These are phyloP conservation scores for Physcomitrium patens DNA, from an alignment of 225 moss, liverwort and hornwort genomes.

Conservation along the genomic window DNA sequence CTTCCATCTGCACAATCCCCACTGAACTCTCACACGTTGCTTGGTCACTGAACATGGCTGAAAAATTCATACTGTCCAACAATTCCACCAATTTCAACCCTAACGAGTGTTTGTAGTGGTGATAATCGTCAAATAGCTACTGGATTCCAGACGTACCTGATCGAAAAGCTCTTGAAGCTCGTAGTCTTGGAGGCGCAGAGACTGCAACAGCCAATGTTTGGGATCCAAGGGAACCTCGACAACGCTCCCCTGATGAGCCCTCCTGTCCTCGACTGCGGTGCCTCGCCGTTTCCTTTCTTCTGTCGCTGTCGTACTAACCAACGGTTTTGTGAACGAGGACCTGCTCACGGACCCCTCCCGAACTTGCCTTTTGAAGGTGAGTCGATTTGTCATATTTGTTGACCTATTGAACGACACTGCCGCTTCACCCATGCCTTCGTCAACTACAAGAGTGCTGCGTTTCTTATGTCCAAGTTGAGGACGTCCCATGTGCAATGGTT, in stretches of 20 bases:
- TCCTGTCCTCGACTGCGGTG: constrained; percentile 39
- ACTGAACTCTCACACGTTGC: constrained; percentile 4
- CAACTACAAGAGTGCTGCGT: constrained; percentile 64
- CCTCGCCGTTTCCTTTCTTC: constrained; percentile 55
- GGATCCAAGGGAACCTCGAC: constrained; percentile 83
- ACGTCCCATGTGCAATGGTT: constrained; percentile 14
- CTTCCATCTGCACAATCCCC: constrained; percentile 74
- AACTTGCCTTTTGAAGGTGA: constrained; percentile 25
- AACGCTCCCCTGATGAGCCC: constrained; percentile 58
- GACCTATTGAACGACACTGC: constrained; percentile 45
- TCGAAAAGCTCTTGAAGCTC: constrained; percentile 92
- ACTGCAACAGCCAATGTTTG: constrained; percentile 95
- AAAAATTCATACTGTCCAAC: neutral
- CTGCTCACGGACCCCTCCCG: constrained; percentile 51
- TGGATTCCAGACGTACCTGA: constrained; percentile 49
- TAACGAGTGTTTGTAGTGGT: neutral
- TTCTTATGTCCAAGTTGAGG: constrained; percentile 47
- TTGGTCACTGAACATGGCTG: constrained; percentile 9
- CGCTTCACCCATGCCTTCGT: constrained; percentile 64
- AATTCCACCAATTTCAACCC: neutral
- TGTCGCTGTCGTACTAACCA: constrained; percentile 69
- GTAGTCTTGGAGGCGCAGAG: constrained; percentile 79
- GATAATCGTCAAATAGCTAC: neutral
- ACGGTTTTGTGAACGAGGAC: constrained; percentile 49
- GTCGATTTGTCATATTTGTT: constrained; percentile 29